Evolutionary conservation across 306 rosid genomes (phyloP), one percentile per base, ranked within the genome.

Genomic region (Purshia tridentata): DNA sequence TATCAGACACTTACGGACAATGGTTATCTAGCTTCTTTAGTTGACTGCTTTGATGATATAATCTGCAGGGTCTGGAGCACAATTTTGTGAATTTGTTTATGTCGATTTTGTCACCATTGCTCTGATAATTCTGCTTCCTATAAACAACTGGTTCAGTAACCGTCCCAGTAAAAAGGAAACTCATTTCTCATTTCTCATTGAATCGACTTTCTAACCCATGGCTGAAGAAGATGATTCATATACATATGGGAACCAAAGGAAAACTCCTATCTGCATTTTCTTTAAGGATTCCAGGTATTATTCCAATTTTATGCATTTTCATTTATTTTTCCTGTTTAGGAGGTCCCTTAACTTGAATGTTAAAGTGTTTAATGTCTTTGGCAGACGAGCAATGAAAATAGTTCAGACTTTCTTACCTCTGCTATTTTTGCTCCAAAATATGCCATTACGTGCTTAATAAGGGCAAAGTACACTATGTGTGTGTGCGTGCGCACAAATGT

Each of bases 241-340:
- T 86, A 54, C 87, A 37, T 56, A 59, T 22, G 81, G 79, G 56
- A 88, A 86, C 64, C 76, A 77, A 82, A 76, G 80, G 77, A 90
- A 71, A 69, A 67, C 78, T 29, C 90, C 94, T 51, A 29, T 83
- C 39, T 78, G 62, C 71, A 71, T 82, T 75, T 88, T 90, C 81
- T 93, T 90, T 56, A 86, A 90, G 83, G 88, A 88, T 78, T 79
- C 77, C 61, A 84, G 97, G 98, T 90, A 83, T 53, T 45, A 19
- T 45, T 71, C 16, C 22, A 0, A 57, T 45, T 62, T 46, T 18
- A 15, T 56, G 22, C 18, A 6, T 20, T 75, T 44, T 5, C 47
- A 9, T 16, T 20, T n/a, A n/a, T 14, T 50, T 11, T 55, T 20
- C 6, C 5, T 52, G 20, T 52, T 47, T 47, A 58, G 61, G 35